Base-by-base conservation (phyloP, 2,329 filamentous ascomycete genomes). In the Plectosphaerella sp. region DNA sequence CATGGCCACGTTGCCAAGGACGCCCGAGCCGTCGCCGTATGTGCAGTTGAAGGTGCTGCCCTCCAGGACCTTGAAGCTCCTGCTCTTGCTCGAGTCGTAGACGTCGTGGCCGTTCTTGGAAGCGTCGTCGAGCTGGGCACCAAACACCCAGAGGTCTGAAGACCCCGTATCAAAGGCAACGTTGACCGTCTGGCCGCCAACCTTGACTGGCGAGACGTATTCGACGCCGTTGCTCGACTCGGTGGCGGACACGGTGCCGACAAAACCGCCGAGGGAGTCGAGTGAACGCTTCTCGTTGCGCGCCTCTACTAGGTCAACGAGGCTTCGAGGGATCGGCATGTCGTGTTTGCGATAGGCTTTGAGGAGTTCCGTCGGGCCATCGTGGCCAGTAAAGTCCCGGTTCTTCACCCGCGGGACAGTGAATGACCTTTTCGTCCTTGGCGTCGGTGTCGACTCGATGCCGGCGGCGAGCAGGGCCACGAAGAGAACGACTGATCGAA, bases 101-200 rank as follows among this genome's bases (percentile, higher is more conserved):
- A 71, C 49, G 10, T 59, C 60, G 67, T 88, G 87, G 39, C 76
- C 75, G 25, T 64, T 61, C 37, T 73, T 74, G 45, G 72, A 57
- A 5, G 63, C 53, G 1, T 69, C 50, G 2, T 77, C 63, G 37
- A 89, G 77, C 51, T 76, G 64, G 15, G 80, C 83, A 70, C 80
- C 87, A 72, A 90, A 87, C 20, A 87, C 80, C 87, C 86, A 91
- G 72, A 89, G 76, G 67, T 90, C 87, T 12, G 87, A 80, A 2
- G 86, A 89, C 52, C 87, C 87, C n/a, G 85, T 87, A 67, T 91
- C 87, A 63, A 91, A 88, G 65, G 89, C 82, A 64, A 91, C 70
- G 62, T 84, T 82, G 52, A 91, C 61, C 5, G 75, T 78, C 69
- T 90, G 87, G 5, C 83, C 84, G 54, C 87, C 87, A 57, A 91